Base-by-base conservation (phyloP, 1,284 basidiomycete genomes). In the Rhodotorula glutinis region DNA sequence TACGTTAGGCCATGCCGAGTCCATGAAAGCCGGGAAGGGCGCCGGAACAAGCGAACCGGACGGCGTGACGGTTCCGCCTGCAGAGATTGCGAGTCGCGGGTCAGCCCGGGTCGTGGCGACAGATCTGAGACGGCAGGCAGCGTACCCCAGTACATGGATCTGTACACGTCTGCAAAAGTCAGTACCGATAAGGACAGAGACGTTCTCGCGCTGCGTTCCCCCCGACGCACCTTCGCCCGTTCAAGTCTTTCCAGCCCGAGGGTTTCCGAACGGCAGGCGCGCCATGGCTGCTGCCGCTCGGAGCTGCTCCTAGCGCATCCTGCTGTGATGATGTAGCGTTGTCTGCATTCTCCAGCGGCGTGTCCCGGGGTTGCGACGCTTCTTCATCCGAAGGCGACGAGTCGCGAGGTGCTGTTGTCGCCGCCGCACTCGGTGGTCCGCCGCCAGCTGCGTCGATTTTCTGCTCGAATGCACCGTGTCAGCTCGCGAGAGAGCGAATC, bases 1-100 rank as follows among this genome's bases (percentile, higher is more conserved):
- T 4, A 80, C 72, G 47, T 76, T 65, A 1, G 79, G 79, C 62
- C 72, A 78, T 4, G 54, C 30, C 0, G 57, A n/a, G 27, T 69
- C 66, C 55, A 79, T 69, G 57, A 77, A 79, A 16, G 74, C 53
- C 0, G 79, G 79, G 62, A 79, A 70, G 9, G 75, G 56, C 29
- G 77, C 73, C 1, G 78, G 75, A 38, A 80, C 65, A 25, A 80
- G 66, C 27, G 62, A 40, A 59, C 72, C 63, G 38, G 73, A 74
- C 10, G 66, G 53, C 16, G 68, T 57, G 47, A 73, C 56, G 25
- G 65, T 57, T 1, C 72, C 72, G 41, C 72, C 70, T 71, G 58
- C 40, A n/a, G 13, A 13, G 8, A 5, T 14, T 13, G 43, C 9
- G n/a, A 19, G 17, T 4, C 4, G 25, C 38, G 23, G 47, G 14